Evolutionary conservation across 1,284 basidiomycete genomes (phyloP), one percentile per base, ranked within the genome.

Genomic region (Phellopilus nigrolimitatus): DNA sequence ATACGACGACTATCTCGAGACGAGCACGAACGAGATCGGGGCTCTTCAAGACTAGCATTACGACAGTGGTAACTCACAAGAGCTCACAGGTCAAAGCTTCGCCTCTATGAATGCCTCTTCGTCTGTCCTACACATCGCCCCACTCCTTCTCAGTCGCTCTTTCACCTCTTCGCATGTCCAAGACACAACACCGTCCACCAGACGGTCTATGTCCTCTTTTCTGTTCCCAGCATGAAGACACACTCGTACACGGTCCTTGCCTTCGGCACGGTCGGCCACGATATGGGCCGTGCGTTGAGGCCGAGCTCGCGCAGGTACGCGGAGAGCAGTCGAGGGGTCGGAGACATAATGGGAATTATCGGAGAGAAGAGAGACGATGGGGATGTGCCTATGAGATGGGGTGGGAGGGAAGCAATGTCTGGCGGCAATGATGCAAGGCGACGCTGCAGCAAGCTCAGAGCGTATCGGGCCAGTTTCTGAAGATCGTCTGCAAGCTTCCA

Each of bases 331-430:
- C 82, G 84, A 0, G 94, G 87, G 10, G 79, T 71, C 0, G 81
- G 70, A 0, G 91, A 94, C 54, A 95, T 70, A 39, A 97, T 72
- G 0, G 94, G 92, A 49, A 95, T 79, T 56, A 99, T 97, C 0
- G 92, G 92, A 57, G 50, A 53, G 51, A 38, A 27, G 37, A 41
- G 49, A 33, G 24, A 34, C 34, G 55, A 22, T 51, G 21, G 27
- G 50, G 58, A 33, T 58, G 59, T 51, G 15, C 48, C 38, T 3
- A 60, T 57, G 42, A 71, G 65, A 52, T 74, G 68, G 28, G 59
- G 38, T 7, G 74, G 75, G 36, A 78, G 68, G 27, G 70, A 69
- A 49, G 76, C 64, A 13, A 80, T 59, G 7, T 65, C 51, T 0
- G 69, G 48, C 4, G 73, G 72, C 40, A 80, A 73, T 15, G 61